phyloP scores from a whole-genome alignment of 2,329 filamentous ascomycete species.

The Neofusicoccum parvum region DNA sequence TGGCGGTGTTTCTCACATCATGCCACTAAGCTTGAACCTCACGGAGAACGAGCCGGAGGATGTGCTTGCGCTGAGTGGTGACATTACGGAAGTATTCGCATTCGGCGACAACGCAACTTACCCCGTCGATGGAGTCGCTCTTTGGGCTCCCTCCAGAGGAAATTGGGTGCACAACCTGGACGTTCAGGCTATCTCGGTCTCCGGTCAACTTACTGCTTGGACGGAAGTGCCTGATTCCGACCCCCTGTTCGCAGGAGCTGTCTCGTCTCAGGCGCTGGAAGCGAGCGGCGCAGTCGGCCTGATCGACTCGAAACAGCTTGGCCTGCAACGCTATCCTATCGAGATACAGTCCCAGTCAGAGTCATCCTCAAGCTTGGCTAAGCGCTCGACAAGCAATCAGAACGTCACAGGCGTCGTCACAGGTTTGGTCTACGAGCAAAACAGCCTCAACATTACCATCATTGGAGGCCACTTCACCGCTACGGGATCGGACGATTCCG shows the following conservation, averaged over 20 bases:
- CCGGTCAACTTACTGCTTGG: conserved; percentile 72
- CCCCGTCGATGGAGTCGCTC: conserved; percentile 73
- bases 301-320: conserved; percentile 34
- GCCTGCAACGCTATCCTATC: conserved; percentile 55
- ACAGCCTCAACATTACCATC: conserved; percentile 77
- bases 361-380: conserved; percentile 37
- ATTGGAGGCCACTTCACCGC: conserved; percentile 85
- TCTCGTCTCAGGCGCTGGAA: conserved; percentile 73
- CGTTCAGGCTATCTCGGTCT: conserved; percentile 64
- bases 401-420: conserved; percentile 70
- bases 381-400: conserved; percentile 44
- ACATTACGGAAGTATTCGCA: conserved; percentile 71
- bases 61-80: conserved; percentile 77
- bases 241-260: conserved; percentile 79
- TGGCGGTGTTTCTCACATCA: conserved; percentile 73
- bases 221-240: conserved; percentile 65
- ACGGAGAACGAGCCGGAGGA: conserved; percentile 68
- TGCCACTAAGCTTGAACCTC: conserved; percentile 78
- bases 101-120: conserved; percentile 66
- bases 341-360: conserved; percentile 45
- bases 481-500: conserved; percentile 66
- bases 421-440: conserved; percentile 74
- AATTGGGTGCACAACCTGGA: conserved; percentile 86
- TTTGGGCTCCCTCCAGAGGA: conserved; percentile 83
- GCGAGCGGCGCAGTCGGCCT: conserved; percentile 74